Evolutionary conservation across 768 basidiomycete species (phyloP), one percentile per base, ranked within the genome.

Genomic region (Leccinum rimulosum): DNA sequence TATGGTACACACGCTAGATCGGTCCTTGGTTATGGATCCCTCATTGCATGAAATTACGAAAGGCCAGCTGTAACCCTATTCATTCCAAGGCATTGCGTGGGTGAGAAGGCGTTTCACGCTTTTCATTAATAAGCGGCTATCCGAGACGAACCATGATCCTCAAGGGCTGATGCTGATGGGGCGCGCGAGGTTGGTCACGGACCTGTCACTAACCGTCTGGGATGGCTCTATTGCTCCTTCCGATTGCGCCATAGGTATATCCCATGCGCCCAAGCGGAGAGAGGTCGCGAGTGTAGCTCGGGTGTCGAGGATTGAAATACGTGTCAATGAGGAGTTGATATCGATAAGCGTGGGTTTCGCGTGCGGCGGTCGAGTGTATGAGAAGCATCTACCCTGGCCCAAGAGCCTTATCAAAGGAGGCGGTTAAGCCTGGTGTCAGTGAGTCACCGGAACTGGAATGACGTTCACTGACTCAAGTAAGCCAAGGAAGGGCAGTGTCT

Each of bases 41-140:
- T 57, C 59, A 36, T 59, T 33, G 47, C 63, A 52, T 38, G 54
- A 30, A 61, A 61, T 69, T 63, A 67, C 57, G 58, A 61, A 25
- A 54, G 9, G 8, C 9, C 17, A 11, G 33, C 52, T 30, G 57
- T 59, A 51, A 62, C 59, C 47, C 35, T 65, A 56, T 56, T 58
- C 38, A 57, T 33, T 57, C 19, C 19, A 33, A 55, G 15, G 15
- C 15, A 17, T 62, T 30, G 33, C 36, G 35, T 54, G 54, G 52
- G 64, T 68, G 64, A 60, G 59, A 60, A 60, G 53, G 35, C 9
- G 31, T 43, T 54, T 52, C 30, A 27, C 50, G 52, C 47, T 55
- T 55, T 45, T 56, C 25, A 15, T 40, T 51, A 52, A n/a, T 43
- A 51, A 38, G 50, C 52, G 45, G 50, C 31, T 56, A 30, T 30